Percentiles rank a stretch among this genome's conserved stretches.
Evolutionary conservation across 2,329 filamentous ascomycete species (phyloP).

Genomic region (Fusarium oligoseptatum): DNA sequence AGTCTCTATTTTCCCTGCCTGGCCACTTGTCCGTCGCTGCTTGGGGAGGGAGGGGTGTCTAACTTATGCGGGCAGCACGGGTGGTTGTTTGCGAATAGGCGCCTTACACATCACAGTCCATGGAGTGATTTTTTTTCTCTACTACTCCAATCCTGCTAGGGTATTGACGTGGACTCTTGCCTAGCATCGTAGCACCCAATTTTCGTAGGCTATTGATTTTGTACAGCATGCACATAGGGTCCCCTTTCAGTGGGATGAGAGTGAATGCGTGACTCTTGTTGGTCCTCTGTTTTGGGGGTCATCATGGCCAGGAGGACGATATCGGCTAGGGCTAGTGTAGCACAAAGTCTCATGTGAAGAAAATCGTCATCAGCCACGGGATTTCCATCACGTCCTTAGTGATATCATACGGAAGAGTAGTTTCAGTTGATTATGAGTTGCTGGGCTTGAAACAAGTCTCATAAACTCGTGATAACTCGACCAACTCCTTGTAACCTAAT

Average conservation of each 20-base stretch:
- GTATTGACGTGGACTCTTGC: slow-evolving; percentile 11
- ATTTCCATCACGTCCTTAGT: not conserved
- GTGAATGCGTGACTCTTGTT: not conserved
- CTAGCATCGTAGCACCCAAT: slow-evolving; percentile 14
- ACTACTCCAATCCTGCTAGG: not conserved
- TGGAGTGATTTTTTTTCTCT: slow-evolving; percentile 11
- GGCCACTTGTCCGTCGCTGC: slow-evolving; percentile 37
- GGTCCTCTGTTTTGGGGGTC: not conserved
- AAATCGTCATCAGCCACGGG: not conserved
- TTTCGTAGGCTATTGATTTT: slow-evolving; percentile 24
- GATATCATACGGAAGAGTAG: not conserved
- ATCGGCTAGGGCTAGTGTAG: not conserved
- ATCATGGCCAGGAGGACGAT: slow-evolving; percentile 6
- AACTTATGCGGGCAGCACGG: slow-evolving; percentile 23
- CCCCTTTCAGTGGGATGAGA: slow-evolving; percentile 2
- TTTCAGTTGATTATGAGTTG: not conserved
- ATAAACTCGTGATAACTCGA: not conserved
- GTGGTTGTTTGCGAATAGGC: slow-evolving; percentile 35
- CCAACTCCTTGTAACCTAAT: not conserved
- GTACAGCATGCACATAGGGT: slow-evolving; percentile 33
- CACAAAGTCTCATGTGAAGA: not conserved
- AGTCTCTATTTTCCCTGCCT: not conserved
- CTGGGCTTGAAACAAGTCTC: not conserved
- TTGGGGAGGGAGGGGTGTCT: slow-evolving; percentile 11
- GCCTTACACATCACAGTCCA: slow-evolving; percentile 34